Conservation (phyloP, 495 filamentous ascomycete species). For the Endocarpon pusillum region DNA sequence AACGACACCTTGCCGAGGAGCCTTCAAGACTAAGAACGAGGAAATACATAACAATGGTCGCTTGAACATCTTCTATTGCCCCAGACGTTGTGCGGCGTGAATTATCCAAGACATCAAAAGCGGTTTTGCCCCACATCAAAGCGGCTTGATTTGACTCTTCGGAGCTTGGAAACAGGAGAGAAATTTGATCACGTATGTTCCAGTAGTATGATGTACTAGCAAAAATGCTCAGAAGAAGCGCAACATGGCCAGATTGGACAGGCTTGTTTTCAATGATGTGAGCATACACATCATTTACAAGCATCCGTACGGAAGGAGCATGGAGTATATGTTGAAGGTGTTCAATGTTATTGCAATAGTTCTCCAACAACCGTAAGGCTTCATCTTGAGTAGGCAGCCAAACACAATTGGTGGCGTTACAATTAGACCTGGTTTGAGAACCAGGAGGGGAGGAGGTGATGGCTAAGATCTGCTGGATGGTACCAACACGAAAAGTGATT, state of each 20-base stretch:
- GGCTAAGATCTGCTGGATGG: conserved; percentile 1
- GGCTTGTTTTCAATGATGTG: conserved; percentile 9
- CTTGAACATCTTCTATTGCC: conserved; percentile 29
- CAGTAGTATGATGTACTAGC: conserved; percentile 26
- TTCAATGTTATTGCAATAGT: conserved; percentile 23
- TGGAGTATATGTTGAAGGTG: conserved; percentile 26
- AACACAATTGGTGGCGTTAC: conserved; percentile 10
- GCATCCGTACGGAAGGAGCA: conserved; percentile 17
- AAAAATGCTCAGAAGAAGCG: conserved; percentile 27
- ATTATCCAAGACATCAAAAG: conserved; percentile 23
- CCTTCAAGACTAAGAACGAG: conserved; percentile 24
- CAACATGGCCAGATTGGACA: conserved; percentile 16
- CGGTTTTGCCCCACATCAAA: conserved; percentile 19
- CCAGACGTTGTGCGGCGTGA: conserved; percentile 11
- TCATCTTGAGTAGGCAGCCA: conserved; percentile 26
- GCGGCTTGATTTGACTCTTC: conserved; percentile 17
- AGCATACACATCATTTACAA: conserved; percentile 23
- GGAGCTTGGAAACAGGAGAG: conserved; percentile 14
- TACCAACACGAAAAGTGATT: neutral
- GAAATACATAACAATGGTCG: conserved; percentile 22
- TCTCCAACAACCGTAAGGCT: conserved; percentile 21
- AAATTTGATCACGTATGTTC: conserved; percentile 11
- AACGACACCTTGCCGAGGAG: conserved; percentile 17
- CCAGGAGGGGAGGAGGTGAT: conserved; percentile 5
- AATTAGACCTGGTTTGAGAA: conserved; percentile 5